These are phyloP conservation scores for Paratrypanosoma confusum DNA, from an alignment of 208 protist species.

Conservation along the genomic window DNA sequence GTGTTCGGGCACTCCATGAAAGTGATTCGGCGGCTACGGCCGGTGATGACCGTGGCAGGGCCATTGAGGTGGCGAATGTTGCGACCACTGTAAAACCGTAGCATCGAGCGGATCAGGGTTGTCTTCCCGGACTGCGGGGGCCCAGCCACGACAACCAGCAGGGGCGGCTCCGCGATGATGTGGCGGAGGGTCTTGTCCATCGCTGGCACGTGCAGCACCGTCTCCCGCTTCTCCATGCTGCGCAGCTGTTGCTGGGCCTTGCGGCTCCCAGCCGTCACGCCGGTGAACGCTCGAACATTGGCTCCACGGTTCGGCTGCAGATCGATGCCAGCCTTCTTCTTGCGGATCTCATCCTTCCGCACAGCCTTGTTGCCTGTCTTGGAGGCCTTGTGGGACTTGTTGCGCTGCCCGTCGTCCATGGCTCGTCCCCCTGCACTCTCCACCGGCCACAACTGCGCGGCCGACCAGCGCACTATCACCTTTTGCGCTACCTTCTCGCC, in stretches of 20 bases:
- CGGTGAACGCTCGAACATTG: conserved; percentile 89
- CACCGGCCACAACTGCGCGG: too few species aligned
- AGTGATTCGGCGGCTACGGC: conserved; percentile 90
- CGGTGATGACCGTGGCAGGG: conserved; percentile 96
- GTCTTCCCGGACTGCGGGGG: conserved; percentile 96
- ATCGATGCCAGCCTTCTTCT: conserved; percentile 81
- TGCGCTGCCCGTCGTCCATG: conserved; percentile 53
- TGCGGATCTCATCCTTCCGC: conserved; percentile 80
- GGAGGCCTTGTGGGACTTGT: conserved; percentile 86
- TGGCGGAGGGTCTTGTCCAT: conserved; percentile 81
- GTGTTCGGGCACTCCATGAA: conserved; percentile 98
- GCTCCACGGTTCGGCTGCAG: conserved; percentile 82
- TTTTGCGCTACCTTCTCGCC: too few species aligned
- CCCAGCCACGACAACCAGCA: conserved; percentile 94
- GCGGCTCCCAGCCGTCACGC: conserved; percentile 42
- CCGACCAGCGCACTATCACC: too few species aligned
- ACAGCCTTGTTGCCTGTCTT: conserved; percentile 73
- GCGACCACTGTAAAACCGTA: conserved; percentile 97
- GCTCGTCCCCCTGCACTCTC: too few species aligned
- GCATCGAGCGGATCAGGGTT: conserved; percentile 95
- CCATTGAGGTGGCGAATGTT: conserved; percentile 91
- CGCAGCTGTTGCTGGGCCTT: conserved; percentile 77
- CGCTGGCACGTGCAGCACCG: conserved; percentile 62
- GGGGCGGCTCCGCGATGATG: conserved; percentile 85
- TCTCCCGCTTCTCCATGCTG: conserved; percentile 82